These are phyloP conservation scores for Tilletia walkeri DNA, from an alignment of 1,284 basidiomycete genomes.

Conservation along the genomic window DNA sequence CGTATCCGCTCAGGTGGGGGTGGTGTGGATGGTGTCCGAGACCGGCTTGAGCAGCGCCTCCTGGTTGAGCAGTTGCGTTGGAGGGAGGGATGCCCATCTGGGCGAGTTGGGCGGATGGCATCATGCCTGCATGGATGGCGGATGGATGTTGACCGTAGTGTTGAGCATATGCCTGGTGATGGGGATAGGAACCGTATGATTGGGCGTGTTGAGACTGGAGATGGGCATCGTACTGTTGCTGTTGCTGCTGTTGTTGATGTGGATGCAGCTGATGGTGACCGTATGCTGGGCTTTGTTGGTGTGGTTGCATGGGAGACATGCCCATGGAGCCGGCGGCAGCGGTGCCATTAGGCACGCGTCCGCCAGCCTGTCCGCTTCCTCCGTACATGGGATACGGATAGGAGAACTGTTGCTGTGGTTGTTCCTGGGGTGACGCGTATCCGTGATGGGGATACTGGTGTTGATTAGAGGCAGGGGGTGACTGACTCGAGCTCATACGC, in stretches of 20 bases:
- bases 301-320: neutral
- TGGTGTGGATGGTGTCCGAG: slow-evolving; percentile 10
- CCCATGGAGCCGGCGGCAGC: neutral
- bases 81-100: slow-evolving; percentile 9
- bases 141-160: slow-evolving; percentile 16
- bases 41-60: neutral
- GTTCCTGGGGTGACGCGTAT: neutral
- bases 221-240: slow-evolving; percentile 10
- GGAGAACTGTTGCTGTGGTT: neutral
- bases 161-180: slow-evolving; percentile 11
- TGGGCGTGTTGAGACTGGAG: slow-evolving; percentile 18
- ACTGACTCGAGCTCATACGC: slow-evolving; percentile 7
- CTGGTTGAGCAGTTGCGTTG: neutral
- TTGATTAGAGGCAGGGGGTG: neutral
- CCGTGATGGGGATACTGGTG: slow-evolving; percentile 6
- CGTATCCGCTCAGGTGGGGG: slow-evolving; percentile 7
- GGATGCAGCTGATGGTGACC: slow-evolving; percentile 5
- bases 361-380: neutral
- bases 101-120: slow-evolving; percentile 10
- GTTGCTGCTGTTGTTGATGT: neutral
- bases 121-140: slow-evolving; percentile 14
- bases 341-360: slow-evolving; percentile 16
- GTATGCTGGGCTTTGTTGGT: slow-evolving; percentile 14
- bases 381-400: slow-evolving; percentile 14
- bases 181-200: neutral